Conservation (phyloP, 2,329 filamentous ascomycete species). For the Lasiodiplodia citricola region DNA sequence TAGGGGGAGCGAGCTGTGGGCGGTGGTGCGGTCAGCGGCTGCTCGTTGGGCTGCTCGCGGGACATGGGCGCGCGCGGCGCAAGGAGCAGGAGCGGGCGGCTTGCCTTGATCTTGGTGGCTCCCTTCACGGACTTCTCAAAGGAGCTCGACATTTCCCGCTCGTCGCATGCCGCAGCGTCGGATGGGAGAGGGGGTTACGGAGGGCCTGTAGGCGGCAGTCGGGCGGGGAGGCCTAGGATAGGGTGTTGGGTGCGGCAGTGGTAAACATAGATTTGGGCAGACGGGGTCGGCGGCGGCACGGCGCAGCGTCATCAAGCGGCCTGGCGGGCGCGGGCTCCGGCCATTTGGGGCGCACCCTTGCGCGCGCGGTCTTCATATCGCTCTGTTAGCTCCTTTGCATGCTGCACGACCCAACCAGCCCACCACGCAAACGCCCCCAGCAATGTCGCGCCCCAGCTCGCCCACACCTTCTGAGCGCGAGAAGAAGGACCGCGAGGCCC, state of each 20-base stretch:
- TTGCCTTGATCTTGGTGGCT: constrained; percentile 94
- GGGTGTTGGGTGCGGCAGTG: constrained; percentile 4
- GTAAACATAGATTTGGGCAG: constrained; percentile 17
- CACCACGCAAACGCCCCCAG: constrained; percentile 16
- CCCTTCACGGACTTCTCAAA: constrained; percentile 99
- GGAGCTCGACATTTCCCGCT: constrained; percentile 72
- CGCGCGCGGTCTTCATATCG: constrained; percentile 1
- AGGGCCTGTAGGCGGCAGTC: background rate
- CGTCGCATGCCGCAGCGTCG: constrained; percentile 28
- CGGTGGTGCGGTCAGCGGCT: constrained; percentile 30
- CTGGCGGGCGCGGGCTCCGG: constrained; percentile 3
- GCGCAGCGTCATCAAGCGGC: constrained; percentile 18
- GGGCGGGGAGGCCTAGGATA: constrained; percentile 18
- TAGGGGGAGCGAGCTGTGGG: constrained; percentile 84
- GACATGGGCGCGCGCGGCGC: constrained; percentile 9
- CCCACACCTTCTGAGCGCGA: constrained; percentile 61
- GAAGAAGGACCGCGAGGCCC: constrained; percentile 61
- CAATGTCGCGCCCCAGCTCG: constrained; percentile 43
- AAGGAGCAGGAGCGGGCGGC: constrained; percentile 23
- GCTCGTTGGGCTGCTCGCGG: constrained; percentile 28
- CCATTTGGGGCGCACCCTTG: constrained; percentile 7
- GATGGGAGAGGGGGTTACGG: background rate
- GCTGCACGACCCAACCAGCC: background rate
- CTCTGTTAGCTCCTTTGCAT: constrained; percentile 13
- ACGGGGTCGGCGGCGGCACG: constrained; percentile 18